Evolutionary conservation across 176 grass and related monocot genomes (phyloP).

Genomic region (Elymus sibiricus): DNA sequence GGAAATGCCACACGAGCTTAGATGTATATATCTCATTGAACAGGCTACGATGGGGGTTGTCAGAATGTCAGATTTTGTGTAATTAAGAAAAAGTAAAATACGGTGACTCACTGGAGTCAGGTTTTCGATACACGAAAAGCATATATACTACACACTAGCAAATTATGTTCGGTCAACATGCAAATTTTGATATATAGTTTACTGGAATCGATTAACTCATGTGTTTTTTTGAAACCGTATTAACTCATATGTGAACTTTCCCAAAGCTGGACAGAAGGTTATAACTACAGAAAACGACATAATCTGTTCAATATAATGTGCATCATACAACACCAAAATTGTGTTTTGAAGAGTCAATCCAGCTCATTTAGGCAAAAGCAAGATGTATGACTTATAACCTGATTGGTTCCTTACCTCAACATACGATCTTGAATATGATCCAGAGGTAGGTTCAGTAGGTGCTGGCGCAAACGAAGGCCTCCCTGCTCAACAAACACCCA

Average conservation of each 20-base stretch:
- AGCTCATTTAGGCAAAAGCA: background rate
- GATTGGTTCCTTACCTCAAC: constrained; percentile 40
- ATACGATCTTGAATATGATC: constrained; percentile 51
- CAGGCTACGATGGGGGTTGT: background rate
- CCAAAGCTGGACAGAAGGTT: background rate
- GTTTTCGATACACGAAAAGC: background rate
- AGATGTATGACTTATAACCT: background rate
- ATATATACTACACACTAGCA: background rate
- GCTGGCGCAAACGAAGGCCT: constrained; percentile 50
- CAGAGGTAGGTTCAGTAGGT: constrained; percentile 30
- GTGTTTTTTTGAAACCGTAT: no score
- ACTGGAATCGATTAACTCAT: background rate
- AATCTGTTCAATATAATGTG: background rate
- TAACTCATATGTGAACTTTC: background rate
- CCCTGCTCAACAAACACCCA: constrained; percentile 35
- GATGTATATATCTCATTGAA: constrained; percentile 10
- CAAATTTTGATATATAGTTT: background rate
- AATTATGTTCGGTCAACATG: background rate
- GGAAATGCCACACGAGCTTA: background rate
- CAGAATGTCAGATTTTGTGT: background rate
- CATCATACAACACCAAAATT: background rate
- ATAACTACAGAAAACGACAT: background rate
- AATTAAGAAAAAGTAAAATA: background rate
- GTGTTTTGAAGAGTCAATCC: background rate
- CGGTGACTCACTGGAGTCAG: background rate